Base-by-base conservation (phyloP, 495 filamentous ascomycete genomes). In the Annulohypoxylon moriforme region DNA sequence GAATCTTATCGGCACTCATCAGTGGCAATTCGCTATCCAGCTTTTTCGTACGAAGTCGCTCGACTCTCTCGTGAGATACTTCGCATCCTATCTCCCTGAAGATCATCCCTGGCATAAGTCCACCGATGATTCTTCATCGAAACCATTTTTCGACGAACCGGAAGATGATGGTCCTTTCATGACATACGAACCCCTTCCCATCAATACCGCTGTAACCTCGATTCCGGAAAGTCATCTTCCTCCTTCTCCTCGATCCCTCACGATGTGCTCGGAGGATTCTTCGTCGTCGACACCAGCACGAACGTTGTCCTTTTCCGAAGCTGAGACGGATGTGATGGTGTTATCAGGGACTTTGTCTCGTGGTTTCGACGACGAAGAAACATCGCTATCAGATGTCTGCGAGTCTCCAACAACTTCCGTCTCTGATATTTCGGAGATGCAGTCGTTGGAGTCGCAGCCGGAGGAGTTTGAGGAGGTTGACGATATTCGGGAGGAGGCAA, bases 11-110 rank as follows among this genome's bases (percentile, higher is more conserved):
- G 84, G 82, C 33, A 85, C 83, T 49, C 77, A 81, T 25, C 84
- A 85, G 72, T 85, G 84, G 84, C 80, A 83, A 67, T 71, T 81
- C 67, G 84, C 84, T 20, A 69, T 83, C 4, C 84, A 85, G 62
- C 83, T 85, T 64, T 85, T 85, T 68, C 81, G 84, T 11, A 84
- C 84, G n/a, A 83, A 73, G 71, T 84, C 81, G 14, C 77, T 84
- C 14, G 84, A 85, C 65, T 85, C 84, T n/a, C 81, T 85, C 62
- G 84, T 85, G 49, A 78, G 82, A 53, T 84, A 82, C 69, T 85
- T 82, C 74, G 70, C 83, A 7, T 84, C 81, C 0, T 85, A 85
- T 63, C 83, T 85, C 8, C 84, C 84, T n/a, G 68, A 80, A 7
- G 77, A 80, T 57, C 77, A 82, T 64, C 72, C 76, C 20, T 83